phyloP scores from a whole-genome alignment of 2,329 filamentous ascomycete genomes.

The Madurella mycetomatis region DNA sequence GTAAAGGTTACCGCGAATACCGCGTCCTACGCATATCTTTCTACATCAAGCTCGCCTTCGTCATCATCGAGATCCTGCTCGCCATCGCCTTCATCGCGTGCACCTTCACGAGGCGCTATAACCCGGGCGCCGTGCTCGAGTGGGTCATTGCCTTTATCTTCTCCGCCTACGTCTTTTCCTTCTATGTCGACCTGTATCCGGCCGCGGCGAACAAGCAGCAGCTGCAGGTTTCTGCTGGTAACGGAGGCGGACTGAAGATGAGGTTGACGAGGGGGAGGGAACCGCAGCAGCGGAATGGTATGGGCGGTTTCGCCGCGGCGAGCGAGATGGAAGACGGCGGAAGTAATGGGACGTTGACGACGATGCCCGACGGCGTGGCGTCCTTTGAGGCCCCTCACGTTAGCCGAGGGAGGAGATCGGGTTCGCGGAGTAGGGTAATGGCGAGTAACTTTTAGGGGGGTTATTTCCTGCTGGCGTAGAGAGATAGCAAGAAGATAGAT shows the following conservation, averaged over 20 bases:
- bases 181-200: slow-evolving; percentile 81
- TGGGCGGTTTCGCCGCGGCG: background rate
- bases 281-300: background rate
- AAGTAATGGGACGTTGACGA: background rate
- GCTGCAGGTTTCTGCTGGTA: background rate
- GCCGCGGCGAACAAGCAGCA: slow-evolving; percentile 54
- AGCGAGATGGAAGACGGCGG: slow-evolving; percentile 18
- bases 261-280: background rate
- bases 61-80: slow-evolving; percentile 72
- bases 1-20: slow-evolving; percentile 65
- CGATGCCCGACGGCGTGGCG: background rate
- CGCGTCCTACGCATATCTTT: slow-evolving; percentile 72
- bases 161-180: slow-evolving; percentile 82
- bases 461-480: background rate
- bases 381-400: slow-evolving; percentile 1
- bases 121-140: slow-evolving; percentile 74
- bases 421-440: slow-evolving; percentile 3
- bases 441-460: slow-evolving; percentile 11
- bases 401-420: background rate
- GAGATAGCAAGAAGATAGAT: background rate
- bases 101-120: slow-evolving; percentile 46
- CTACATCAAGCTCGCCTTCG: slow-evolving; percentile 81
- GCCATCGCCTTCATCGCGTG: slow-evolving; percentile 66
- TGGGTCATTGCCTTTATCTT: slow-evolving; percentile 77
- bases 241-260: background rate